These are phyloP conservation scores for Saccharomycopsis olivae DNA, from an alignment of 805 yeast species.

Conservation along the genomic window DNA sequence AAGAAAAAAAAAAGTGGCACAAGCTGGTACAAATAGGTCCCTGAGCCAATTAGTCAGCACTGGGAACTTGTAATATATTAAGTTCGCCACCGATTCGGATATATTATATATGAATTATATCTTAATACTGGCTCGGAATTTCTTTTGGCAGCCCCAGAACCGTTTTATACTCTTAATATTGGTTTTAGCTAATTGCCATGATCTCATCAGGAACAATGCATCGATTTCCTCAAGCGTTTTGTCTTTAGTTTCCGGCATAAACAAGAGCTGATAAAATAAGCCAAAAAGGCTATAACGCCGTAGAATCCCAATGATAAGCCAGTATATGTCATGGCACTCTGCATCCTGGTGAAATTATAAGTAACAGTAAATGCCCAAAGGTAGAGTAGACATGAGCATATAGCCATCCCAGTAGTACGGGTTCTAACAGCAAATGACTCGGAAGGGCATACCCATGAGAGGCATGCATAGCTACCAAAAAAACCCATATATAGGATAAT, in stretches of 20 bases:
- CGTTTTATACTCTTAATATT: slow-evolving; percentile 18
- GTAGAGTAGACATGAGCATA: slow-evolving; percentile 43
- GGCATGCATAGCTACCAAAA: slow-evolving; percentile 56
- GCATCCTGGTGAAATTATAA: slow-evolving; percentile 50
- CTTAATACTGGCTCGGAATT: too few relatives aligned
- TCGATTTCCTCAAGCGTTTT: slow-evolving; percentile 66
- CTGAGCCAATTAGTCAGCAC: too few relatives aligned
- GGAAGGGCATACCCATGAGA: slow-evolving; percentile 62
- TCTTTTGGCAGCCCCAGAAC: too few relatives aligned
- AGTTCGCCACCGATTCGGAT: too few relatives aligned
- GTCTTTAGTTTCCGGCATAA: slow-evolving; percentile 66
- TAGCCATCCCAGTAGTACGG: slow-evolving; percentile 57
- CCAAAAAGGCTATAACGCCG: slow-evolving; percentile 58
- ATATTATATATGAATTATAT: too few relatives aligned
- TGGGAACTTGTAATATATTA: too few relatives aligned
- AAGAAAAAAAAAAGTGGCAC: too few relatives aligned
- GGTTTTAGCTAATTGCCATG: slow-evolving; percentile 26
- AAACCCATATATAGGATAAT: slow-evolving; percentile 52
- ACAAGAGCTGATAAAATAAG: slow-evolving; percentile 39
- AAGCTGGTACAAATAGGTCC: too few relatives aligned
- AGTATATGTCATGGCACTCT: slow-evolving; percentile 46
- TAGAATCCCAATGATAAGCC: slow-evolving; percentile 58
- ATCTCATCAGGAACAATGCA: slow-evolving; percentile 42
- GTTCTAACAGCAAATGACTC: slow-evolving; percentile 51
- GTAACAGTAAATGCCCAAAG: slow-evolving; percentile 56